These are phyloP conservation scores for Papiliotrema fonsecae DNA, from an alignment of 1,284 basidiomycete species.

Conservation along the genomic window DNA sequence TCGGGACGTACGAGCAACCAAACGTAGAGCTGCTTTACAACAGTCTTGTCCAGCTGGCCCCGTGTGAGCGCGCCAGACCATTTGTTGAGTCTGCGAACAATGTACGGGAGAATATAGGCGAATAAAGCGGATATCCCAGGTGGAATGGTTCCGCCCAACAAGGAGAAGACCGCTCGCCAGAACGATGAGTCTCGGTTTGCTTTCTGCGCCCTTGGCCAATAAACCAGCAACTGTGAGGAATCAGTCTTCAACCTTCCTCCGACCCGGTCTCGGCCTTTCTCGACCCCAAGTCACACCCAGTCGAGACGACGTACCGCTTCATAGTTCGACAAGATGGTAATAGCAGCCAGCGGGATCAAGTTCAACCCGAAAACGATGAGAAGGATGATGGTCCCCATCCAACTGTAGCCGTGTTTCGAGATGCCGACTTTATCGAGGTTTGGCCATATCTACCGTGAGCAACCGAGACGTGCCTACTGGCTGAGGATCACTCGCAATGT, in stretches of 20 bases:
- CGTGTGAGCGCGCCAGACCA: constrained; percentile 32
- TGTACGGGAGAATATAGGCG: constrained; percentile 28
- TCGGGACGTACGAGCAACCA: constrained; percentile 22
- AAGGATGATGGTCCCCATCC: constrained; percentile 19
- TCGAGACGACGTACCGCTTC: constrained; percentile 9
- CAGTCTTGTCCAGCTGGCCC: constrained; percentile 33
- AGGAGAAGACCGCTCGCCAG: constrained; percentile 24
- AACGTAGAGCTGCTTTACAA: constrained; percentile 28
- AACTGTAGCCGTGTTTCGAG: constrained; percentile 10
- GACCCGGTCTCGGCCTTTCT: no score
- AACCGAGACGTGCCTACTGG: background rate
- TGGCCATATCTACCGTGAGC: constrained; percentile 21
- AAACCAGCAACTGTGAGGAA: background rate
- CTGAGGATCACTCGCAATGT: constrained; percentile 1
- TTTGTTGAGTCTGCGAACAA: constrained; percentile 23
- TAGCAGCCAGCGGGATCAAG: constrained; percentile 28
- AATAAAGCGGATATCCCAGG: constrained; percentile 26
- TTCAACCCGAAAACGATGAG: constrained; percentile 28
- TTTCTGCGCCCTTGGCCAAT: constrained; percentile 10
- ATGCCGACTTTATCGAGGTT: constrained; percentile 25
- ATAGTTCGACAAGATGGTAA: constrained; percentile 31
- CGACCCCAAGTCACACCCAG: no score
- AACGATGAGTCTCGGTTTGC: constrained; percentile 15
- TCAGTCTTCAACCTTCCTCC: background rate
- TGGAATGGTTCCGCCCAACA: constrained; percentile 24